Base-by-base conservation (phyloP, 2,329 filamentous ascomycete species). In the Malbranchea cinnamomea region DNA sequence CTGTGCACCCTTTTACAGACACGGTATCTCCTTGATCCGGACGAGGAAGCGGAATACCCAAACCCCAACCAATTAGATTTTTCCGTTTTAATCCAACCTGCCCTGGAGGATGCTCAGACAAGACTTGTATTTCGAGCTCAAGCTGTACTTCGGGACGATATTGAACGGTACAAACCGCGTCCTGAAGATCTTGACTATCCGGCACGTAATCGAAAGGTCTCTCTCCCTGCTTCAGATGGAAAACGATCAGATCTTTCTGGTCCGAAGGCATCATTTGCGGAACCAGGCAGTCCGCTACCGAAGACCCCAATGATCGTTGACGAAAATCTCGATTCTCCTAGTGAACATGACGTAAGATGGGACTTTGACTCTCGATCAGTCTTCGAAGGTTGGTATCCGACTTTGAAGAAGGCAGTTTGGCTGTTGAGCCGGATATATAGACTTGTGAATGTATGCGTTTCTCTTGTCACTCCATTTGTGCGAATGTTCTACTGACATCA, bases 341-440 rank as follows among this genome's bases (percentile, higher is more conserved):
- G 46, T n/a, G 53, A 58, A 18, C 52, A 50, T 31, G 61, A 64
- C 33, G 44, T 54, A 2, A 56, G 61, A 18, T 69, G 61, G 60
- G 61, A 60, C 30, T 66, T 68, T 40, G 67, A 68, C 35, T 64
- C 64, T 1, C 66, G 71, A 38, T 63, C 68, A 12, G 60, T 63
- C 1, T 65, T 70, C 40, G 57, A 63, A 41, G 66, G 65, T 25
- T 77, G 72, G 70, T 78, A 78, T 45, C 73, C 74, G 2, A 78
- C 74, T 0, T 52, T 78, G 11, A 60, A 68, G 28, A 76, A 74
- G 53, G 73, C 74, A 2, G 71, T 78, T 15, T 76, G 72, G 68
- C 57, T 79, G 3, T 61, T 79, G 12, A 76, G 72, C 38, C 66
- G 73, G 31, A 78, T 79, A 40, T 78, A 78, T 47, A 65, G 73